Conservation (phyloP, 2,329 filamentous ascomycete species). For the Exophiala xenobiotica region DNA sequence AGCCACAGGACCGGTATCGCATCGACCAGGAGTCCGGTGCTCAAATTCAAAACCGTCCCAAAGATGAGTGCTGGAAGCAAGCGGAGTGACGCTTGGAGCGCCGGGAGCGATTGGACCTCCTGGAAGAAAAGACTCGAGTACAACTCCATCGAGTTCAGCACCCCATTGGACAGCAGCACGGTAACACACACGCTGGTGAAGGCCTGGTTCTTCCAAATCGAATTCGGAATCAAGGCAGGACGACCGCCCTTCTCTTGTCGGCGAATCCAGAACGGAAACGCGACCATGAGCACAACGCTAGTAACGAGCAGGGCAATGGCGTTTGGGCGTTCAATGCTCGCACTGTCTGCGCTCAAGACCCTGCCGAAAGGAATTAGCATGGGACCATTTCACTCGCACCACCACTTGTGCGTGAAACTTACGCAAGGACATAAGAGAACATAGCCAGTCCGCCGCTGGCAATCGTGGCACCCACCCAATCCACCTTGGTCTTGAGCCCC, state of each 20-base stretch:
- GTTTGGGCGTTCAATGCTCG: conserved; percentile 43
- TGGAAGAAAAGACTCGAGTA: conserved; percentile 55
- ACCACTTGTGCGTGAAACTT: too few relatives aligned
- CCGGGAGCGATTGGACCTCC: conserved; percentile 47
- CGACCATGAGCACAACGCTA: conserved; percentile 44
- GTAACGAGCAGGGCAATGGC: conserved; percentile 51
- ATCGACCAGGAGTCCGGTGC: conserved; percentile 49
- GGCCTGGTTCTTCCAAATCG: conserved; percentile 57
- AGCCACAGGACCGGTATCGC: conserved; percentile 43
- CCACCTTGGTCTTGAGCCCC: conserved; percentile 46
- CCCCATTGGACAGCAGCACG: conserved; percentile 48
- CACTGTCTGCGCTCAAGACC: conserved; percentile 19
- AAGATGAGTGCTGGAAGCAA: conserved; percentile 44
- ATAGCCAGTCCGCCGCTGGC: conserved; percentile 49
- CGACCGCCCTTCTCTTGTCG: conserved; percentile 46
- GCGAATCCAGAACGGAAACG: conserved; percentile 57
- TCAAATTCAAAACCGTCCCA: conserved; percentile 42
- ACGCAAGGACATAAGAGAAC: conserved; percentile 50
- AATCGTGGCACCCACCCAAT: conserved; percentile 54
- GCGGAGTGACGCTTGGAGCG: conserved; percentile 46
- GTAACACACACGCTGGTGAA: conserved; percentile 58
- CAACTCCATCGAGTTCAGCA: conserved; percentile 49
- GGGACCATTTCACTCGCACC: too few relatives aligned
- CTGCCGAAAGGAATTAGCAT: neutral
- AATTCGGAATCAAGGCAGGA: conserved; percentile 62